These are phyloP conservation scores for Clathrospora elynae DNA, from an alignment of 2,329 filamentous ascomycete genomes.

Conservation along the genomic window DNA sequence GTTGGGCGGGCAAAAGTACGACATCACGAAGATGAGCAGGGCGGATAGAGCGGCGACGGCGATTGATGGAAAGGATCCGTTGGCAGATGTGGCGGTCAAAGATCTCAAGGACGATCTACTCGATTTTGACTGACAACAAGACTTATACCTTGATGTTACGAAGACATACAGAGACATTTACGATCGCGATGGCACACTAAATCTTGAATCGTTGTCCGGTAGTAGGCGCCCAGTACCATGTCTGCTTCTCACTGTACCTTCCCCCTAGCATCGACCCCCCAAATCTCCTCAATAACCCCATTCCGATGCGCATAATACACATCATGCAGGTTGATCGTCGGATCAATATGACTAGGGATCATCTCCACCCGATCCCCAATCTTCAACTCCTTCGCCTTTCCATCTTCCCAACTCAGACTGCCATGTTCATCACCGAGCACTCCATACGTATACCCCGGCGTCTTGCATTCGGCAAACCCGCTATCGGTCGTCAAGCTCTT, in stretches of 20 bases:
- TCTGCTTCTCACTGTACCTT: constrained; percentile 53
- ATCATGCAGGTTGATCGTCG: constrained; percentile 60
- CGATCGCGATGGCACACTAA: too few species aligned
- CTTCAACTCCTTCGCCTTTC: constrained; percentile 39
- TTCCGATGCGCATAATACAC: constrained; percentile 57
- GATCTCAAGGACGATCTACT: constrained; percentile 15
- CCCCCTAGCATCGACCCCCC: constrained; percentile 58
- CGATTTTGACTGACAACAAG: constrained; percentile 3
- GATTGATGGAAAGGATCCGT: constrained; percentile 20
- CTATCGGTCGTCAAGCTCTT: constrained; percentile 60
- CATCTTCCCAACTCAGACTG: constrained; percentile 54
- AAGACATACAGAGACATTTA: too few species aligned
- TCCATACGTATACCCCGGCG: constrained; percentile 50
- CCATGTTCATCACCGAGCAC: constrained; percentile 59
- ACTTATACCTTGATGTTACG: too few species aligned
- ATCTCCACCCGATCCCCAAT: constrained; percentile 58
- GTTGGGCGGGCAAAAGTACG: constrained; percentile 21
- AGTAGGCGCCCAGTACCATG: background rate
- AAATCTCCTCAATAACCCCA: constrained; percentile 58
- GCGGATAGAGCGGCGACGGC: constrained; percentile 14
- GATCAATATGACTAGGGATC: constrained; percentile 62
- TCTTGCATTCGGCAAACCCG: constrained; percentile 56
- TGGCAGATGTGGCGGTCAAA: constrained; percentile 12
- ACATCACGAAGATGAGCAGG: constrained; percentile 29
- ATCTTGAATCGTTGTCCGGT: background rate